These are phyloP conservation scores for Sinapis alba DNA, from an alignment of 441 rosid genomes.

Conservation along the genomic window DNA sequence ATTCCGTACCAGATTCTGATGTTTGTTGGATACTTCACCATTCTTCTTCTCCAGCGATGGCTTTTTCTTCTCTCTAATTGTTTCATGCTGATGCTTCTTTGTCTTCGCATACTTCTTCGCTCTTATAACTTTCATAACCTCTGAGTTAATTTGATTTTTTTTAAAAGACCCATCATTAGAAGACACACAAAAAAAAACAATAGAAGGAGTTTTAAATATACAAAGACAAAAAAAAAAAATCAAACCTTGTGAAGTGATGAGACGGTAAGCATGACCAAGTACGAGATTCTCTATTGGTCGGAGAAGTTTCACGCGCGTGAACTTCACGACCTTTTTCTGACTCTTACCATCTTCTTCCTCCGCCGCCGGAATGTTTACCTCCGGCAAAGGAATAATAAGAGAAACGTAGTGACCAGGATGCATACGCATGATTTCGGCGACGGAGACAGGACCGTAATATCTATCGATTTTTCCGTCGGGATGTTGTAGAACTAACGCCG, in stretches of 20 bases:
- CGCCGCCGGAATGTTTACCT: constrained; percentile 33
- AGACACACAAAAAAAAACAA: not conserved
- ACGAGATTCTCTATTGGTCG: constrained; percentile 76
- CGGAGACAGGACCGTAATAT: constrained; percentile 69
- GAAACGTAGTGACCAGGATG: constrained; percentile 97
- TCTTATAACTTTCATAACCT: constrained; percentile 82
- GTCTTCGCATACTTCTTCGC: constrained; percentile 80
- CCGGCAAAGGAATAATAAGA: constrained; percentile 83
- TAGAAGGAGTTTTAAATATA: not conserved
- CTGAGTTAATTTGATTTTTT: constrained; percentile 37
- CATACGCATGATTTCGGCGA: constrained; percentile 74
- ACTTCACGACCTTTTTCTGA: constrained; percentile 60
- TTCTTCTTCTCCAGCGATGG: constrained; percentile 44
- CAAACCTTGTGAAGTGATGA: constrained; percentile 88
- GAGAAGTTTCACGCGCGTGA: constrained; percentile 94
- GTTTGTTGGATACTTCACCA: constrained; percentile 35
- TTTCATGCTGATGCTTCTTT: constrained; percentile 56
- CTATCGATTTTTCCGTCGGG: constrained; percentile 84
- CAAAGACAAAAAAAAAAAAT: not conserved
- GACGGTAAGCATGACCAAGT: constrained; percentile 95
- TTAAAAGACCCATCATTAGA: not conserved
- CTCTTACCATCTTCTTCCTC: constrained; percentile 32
- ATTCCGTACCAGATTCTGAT: constrained; percentile 35
- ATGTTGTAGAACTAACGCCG: constrained; percentile 89
- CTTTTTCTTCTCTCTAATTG: constrained; percentile 42